These are phyloP conservation scores for Ogataea glucozyma DNA, from an alignment of 805 yeast species.

Conservation along the genomic window DNA sequence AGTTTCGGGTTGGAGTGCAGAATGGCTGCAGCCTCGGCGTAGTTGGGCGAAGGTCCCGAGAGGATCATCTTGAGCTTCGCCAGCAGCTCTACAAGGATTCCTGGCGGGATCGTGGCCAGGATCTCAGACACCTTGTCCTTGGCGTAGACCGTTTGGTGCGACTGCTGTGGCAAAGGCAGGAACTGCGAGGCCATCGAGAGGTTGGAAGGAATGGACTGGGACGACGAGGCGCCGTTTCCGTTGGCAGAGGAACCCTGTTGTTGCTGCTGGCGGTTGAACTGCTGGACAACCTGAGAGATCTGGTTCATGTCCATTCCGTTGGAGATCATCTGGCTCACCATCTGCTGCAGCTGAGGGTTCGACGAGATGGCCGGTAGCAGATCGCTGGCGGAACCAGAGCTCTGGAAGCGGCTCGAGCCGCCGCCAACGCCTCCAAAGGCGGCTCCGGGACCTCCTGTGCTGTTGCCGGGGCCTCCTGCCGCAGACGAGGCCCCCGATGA, in stretches of 20 bases:
- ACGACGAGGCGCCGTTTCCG: slow-evolving; percentile 16
- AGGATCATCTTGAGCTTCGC: slow-evolving; percentile 63
- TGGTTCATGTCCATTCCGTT: slow-evolving; percentile 39
- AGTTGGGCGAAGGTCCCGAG: slow-evolving; percentile 50
- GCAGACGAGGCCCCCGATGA: slow-evolving; percentile 21
- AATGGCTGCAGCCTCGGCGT: slow-evolving; percentile 52
- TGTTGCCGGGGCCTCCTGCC: slow-evolving; percentile 13
- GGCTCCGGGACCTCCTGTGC: slow-evolving; percentile 5
- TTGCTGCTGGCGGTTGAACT: slow-evolving; percentile 28
- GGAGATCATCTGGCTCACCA: slow-evolving; percentile 38
- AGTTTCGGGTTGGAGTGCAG: slow-evolving; percentile 55
- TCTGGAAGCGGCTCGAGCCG: slow-evolving; percentile 22
- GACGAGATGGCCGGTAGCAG: slow-evolving; percentile 28
- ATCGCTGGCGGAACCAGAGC: slow-evolving; percentile 20
- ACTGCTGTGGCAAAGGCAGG: slow-evolving; percentile 50
- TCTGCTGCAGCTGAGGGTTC: slow-evolving; percentile 36
- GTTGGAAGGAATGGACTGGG: slow-evolving; percentile 42
- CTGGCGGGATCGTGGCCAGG: slow-evolving; percentile 66
- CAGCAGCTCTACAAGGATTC: slow-evolving; percentile 65
- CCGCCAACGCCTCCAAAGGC: slow-evolving; percentile 16
- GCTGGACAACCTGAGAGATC: slow-evolving; percentile 32
- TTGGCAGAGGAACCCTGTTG: slow-evolving; percentile 14
- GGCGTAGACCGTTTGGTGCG: slow-evolving; percentile 36
- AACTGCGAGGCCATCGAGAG: slow-evolving; percentile 54
- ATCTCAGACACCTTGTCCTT: slow-evolving; percentile 63